Conservation (phyloP, 495 filamentous ascomycete species). For the Podospora bellae-mahoneyi region DNA sequence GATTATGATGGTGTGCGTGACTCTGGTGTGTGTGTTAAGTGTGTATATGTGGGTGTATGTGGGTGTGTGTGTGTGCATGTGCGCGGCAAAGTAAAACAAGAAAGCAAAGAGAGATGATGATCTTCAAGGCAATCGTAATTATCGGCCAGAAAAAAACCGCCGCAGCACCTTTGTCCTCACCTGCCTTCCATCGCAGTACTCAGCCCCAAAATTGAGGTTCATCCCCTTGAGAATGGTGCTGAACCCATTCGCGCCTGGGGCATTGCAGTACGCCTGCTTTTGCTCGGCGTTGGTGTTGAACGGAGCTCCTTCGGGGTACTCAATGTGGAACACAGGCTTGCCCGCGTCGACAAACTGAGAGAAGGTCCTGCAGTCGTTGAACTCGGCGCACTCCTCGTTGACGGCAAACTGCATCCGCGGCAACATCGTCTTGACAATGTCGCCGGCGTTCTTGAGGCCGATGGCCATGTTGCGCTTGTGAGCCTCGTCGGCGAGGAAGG, state of each 20-base stretch:
- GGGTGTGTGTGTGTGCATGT: too few species aligned
- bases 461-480: constrained; percentile 48
- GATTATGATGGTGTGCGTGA: neutral
- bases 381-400: constrained; percentile 67
- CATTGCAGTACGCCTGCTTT: constrained; percentile 21
- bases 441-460: constrained; percentile 64
- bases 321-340: constrained; percentile 74
- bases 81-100: too few species aligned
- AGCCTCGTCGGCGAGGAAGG: constrained; percentile 56
- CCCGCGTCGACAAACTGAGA: constrained; percentile 52
- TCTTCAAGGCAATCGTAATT: neutral
- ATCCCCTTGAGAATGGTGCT: constrained; percentile 64
- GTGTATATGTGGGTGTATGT: too few species aligned
- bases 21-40: too few species aligned
- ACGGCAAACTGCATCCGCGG: constrained; percentile 61
- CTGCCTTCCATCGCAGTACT: constrained; percentile 40
- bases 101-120: neutral
- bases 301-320: constrained; percentile 56
- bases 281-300: constrained; percentile 26
- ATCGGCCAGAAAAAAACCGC: neutral
- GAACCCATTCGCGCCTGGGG: constrained; percentile 38
- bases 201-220: constrained; percentile 57
- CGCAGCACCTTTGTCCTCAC: constrained; percentile 18
- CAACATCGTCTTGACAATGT: constrained; percentile 56
- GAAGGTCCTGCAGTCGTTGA: constrained; percentile 53